A percentile compares a stretch with the other conserved stretches of the same genome.
Conservation (phyloP, 371 early-diverging fungal genomes). For the Syncephalastrum monosporum region DNA sequence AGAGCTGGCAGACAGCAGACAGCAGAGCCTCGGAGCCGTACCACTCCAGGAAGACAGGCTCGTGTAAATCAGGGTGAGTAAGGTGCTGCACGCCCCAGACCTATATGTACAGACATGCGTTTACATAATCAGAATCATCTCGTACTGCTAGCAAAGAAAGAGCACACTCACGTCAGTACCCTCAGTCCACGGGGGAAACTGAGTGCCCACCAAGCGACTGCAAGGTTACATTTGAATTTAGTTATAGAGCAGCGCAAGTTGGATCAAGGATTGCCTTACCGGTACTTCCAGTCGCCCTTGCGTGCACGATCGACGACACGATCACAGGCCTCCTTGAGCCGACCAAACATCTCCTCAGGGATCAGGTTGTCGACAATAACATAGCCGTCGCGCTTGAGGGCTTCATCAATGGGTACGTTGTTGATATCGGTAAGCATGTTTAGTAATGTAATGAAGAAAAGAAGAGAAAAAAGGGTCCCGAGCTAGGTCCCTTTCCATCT, state of each 20-base stretch:
- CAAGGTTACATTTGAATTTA: background rate
- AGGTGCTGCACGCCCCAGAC: constrained; percentile 56
- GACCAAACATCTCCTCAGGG: constrained; percentile 31
- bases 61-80: constrained; percentile 48
- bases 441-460: background rate
- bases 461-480: constrained; percentile 3
- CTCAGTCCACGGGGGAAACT: constrained; percentile 58
- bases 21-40: constrained; percentile 41
- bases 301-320: constrained; percentile 46
- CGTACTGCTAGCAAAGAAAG: too few species aligned
- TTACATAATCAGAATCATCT: constrained; percentile 1
- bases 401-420: constrained; percentile 39
- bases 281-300: constrained; percentile 46
- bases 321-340: constrained; percentile 48
- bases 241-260: background rate
- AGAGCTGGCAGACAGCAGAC: constrained; percentile 43
- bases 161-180: constrained; percentile 34
- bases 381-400: constrained; percentile 44
- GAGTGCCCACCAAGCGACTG: constrained; percentile 52
- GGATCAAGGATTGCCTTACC: constrained; percentile 20
- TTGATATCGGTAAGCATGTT: constrained; percentile 39
- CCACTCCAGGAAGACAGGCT: constrained; percentile 52
- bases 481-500: too few species aligned
- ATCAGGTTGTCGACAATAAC: constrained; percentile 53
- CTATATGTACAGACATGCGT: background rate